Base-by-base conservation (phyloP, 306 rosid genomes). In the Quercus glauca region DNA sequence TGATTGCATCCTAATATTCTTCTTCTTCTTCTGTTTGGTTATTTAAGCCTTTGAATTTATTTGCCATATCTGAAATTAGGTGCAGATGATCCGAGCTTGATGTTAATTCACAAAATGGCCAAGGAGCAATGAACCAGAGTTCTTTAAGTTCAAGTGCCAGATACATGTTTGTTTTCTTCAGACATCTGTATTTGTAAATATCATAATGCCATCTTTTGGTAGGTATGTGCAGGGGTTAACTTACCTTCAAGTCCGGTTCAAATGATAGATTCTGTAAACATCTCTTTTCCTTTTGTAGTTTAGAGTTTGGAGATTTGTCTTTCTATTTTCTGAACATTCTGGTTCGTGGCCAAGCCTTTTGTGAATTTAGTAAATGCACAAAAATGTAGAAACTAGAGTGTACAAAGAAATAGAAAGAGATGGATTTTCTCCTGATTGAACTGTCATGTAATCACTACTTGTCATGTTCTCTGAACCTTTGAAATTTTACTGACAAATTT, bases 81-180 rank as follows among this genome's bases (percentile, higher is more conserved):
- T 83, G 87, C 87, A 92, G 91, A 74, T 70, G 85, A 76, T 74
- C 74, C 89, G 85, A 87, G 82, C 82, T 45, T 89, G 87, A 87
- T 76, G 55, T 81, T 61, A 60, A 83, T 80, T 60, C 71, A 68
- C 74, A 84, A 59, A 71, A 79, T 53, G 74, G 78, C 71, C 69
- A 29, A 3, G 76, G 61, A 82, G 78, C 19, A 55, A 60, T 37
- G 45, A 58, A 76, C 71, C 74, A 18, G 73, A 80, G 84, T 69
- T 75, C 53, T 9, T 35, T 74, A 43, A 78, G 81, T 75, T 76
- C 56, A 80, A 26, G 80, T 58, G 59, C 76, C 78, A 77, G 83
- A 55, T 72, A 60, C 65, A 79, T 84, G 78, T 83, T 63, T 73
- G 49, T 87, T 69, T 26, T 76, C 41, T 57, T 78, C 81, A 59